Evolutionary conservation across 306 rosid genomes (phyloP).

Genomic region (Astragalus glycyphyllos): DNA sequence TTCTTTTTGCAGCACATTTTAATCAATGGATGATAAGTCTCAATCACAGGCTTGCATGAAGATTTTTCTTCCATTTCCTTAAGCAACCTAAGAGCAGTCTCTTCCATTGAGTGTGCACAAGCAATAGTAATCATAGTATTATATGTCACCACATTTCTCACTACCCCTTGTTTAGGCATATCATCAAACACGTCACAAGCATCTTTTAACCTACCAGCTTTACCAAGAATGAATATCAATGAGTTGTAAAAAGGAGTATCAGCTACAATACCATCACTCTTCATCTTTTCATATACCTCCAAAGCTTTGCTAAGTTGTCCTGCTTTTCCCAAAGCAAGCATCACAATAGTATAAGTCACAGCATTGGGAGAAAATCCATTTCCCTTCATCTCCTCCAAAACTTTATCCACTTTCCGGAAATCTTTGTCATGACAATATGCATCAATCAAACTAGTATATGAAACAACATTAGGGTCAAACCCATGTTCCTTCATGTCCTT

Average conservation of each 20-base stretch:
- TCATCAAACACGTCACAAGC: slow-evolving; percentile 73
- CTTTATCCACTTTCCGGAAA: slow-evolving; percentile 64
- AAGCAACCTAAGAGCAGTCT: slow-evolving; percentile 81
- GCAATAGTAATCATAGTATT: slow-evolving; percentile 68
- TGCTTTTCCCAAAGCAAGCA: slow-evolving; percentile 70
- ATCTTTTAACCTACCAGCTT: slow-evolving; percentile 73
- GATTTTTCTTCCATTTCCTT: slow-evolving; percentile 75
- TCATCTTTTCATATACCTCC: slow-evolving; percentile 69
- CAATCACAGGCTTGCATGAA: slow-evolving; percentile 57
- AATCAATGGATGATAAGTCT: slow-evolving; percentile 79
- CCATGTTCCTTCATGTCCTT: slow-evolving; percentile 72
- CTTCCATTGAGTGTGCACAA: slow-evolving; percentile 73
- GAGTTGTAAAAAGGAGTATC: slow-evolving; percentile 63
- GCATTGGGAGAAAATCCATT: slow-evolving; percentile 63
- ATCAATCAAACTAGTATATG: slow-evolving; percentile 68
- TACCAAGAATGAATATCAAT: slow-evolving; percentile 66
- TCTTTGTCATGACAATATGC: slow-evolving; percentile 64
- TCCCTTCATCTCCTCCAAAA: slow-evolving; percentile 64
- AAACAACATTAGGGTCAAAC: slow-evolving; percentile 58
- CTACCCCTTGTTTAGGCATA: slow-evolving; percentile 72
- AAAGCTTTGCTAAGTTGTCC: slow-evolving; percentile 61
- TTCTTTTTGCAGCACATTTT: slow-evolving; percentile 87
- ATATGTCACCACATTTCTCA: slow-evolving; percentile 53
- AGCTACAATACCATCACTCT: slow-evolving; percentile 58
- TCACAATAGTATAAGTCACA: slow-evolving; percentile 67